These are phyloP conservation scores for Clitopilus passeckerianus DNA, from an alignment of 768 basidiomycete genomes.

Conservation along the genomic window DNA sequence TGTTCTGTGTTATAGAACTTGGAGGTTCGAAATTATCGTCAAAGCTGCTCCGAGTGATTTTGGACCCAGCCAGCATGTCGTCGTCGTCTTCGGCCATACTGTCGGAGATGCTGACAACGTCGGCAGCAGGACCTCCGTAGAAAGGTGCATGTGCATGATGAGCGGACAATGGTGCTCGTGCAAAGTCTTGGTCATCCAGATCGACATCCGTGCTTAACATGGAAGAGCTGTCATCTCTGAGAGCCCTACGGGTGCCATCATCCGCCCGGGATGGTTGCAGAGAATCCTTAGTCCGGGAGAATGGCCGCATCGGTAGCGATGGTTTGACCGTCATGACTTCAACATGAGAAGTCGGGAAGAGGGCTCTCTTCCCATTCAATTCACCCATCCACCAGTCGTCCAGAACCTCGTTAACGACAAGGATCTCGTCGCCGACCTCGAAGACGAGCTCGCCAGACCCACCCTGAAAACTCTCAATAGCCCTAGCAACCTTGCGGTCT, in stretches of 20 bases:
- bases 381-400: slow-evolving; percentile 94
- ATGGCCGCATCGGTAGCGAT: slow-evolving; percentile 18
- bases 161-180: slow-evolving; percentile 36
- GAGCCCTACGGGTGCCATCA: not conserved
- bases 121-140: slow-evolving; percentile 33
- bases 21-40: slow-evolving; percentile 12
- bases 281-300: slow-evolving; percentile 3
- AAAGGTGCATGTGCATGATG: slow-evolving; percentile 35
- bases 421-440: slow-evolving; percentile 68
- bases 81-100: slow-evolving; percentile 40
- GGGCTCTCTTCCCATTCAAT: slow-evolving; percentile 59
- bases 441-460: slow-evolving; percentile 78
- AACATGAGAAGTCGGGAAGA: slow-evolving; percentile 80
- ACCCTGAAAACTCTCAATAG: slow-evolving; percentile 70
- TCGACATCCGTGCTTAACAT: slow-evolving; percentile 26
- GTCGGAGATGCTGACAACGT: slow-evolving; percentile 31
- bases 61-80: slow-evolving; percentile 21
- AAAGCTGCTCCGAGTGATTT: slow-evolving; percentile 10
- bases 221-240: slow-evolving; percentile 9
- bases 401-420: slow-evolving; percentile 73
- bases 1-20: not conserved
- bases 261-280: not conserved
- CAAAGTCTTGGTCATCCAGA: slow-evolving; percentile 47
- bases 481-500: slow-evolving; percentile 56
- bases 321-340: slow-evolving; percentile 40